A percentile compares a stretch with the other conserved stretches of the same genome.
These are phyloP conservation scores for Aspergillus hiratsukae DNA, from an alignment of 2,329 filamentous ascomycete species.

Conservation along the genomic window DNA sequence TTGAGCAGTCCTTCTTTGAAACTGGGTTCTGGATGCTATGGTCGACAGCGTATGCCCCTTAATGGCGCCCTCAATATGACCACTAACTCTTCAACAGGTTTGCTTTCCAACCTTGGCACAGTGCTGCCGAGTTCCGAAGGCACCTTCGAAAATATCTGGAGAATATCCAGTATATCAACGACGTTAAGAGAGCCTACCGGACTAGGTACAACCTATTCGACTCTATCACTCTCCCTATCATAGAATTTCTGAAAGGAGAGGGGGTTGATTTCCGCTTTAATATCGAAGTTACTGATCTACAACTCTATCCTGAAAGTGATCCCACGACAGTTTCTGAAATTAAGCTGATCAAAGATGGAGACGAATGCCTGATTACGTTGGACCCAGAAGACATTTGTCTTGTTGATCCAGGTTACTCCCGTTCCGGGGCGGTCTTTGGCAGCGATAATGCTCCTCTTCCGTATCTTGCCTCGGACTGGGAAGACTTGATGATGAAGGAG, in stretches of 20 bases:
- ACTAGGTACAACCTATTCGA: slow-evolving; percentile 20
- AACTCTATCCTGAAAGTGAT: slow-evolving; percentile 6
- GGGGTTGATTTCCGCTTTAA: slow-evolving; percentile 19
- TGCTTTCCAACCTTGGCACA: slow-evolving; percentile 16
- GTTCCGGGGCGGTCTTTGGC: slow-evolving; percentile 27
- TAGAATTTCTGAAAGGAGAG: slow-evolving; percentile 14
- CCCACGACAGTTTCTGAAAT: slow-evolving; percentile 24
- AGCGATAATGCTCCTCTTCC: slow-evolving; percentile 21
- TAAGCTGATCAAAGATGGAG: slow-evolving; percentile 12
- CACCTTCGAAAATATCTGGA: slow-evolving; percentile 13
- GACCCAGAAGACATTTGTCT: slow-evolving; percentile 33
- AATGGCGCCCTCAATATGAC: background rate
- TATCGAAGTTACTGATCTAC: slow-evolving; percentile 14
- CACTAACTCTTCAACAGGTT: slow-evolving; percentile 5
- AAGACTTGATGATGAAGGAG: slow-evolving; percentile 21
- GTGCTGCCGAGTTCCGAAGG: slow-evolving; percentile 15
- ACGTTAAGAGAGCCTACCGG: no score
- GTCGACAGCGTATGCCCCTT: slow-evolving; percentile 9
- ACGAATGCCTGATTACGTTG: slow-evolving; percentile 17
- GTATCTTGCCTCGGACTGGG: background rate
- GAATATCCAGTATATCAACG: slow-evolving; percentile 3
- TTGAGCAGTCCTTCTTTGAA: no score
- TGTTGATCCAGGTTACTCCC: slow-evolving; percentile 35
- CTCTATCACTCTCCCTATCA: slow-evolving; percentile 16
- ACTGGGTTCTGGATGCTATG: no score